Conservation (phyloP, 441 rosid genomes). For the Erysimum pusillum region DNA sequence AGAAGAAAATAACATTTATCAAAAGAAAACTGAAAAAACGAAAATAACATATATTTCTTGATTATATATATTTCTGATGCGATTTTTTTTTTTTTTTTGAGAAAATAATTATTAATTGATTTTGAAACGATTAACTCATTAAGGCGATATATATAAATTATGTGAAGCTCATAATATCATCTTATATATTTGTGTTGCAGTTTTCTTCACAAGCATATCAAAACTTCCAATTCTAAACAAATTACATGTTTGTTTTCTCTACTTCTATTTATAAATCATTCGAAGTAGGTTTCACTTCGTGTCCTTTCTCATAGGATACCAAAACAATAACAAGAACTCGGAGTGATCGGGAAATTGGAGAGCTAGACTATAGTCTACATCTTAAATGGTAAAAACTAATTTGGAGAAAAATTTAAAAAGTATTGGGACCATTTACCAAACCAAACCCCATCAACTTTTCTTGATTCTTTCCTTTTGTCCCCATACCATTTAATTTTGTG, state of each 20-base stretch:
- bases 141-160: too few relatives aligned
- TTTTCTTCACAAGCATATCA: background rate
- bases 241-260: background rate
- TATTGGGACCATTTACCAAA: constrained; percentile 43
- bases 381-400: constrained; percentile 38
- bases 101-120: too few relatives aligned
- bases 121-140: background rate
- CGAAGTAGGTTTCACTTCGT: background rate
- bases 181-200: background rate
- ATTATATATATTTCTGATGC: background rate
- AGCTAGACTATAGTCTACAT: background rate
- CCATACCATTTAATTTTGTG: constrained; percentile 42
- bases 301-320: constrained; percentile 34
- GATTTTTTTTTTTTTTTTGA: too few relatives aligned
- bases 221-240: background rate
- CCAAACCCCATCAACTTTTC: constrained; percentile 43
- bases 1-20: background rate
- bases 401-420: constrained; percentile 3
- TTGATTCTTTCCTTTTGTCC: constrained; percentile 39
- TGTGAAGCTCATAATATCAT: background rate
- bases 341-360: constrained; percentile 5
- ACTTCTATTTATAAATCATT: background rate
- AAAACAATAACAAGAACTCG: constrained; percentile 7
- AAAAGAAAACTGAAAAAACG: background rate
- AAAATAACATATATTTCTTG: too few relatives aligned